Evolutionary conservation across 495 filamentous ascomycete species (phyloP), one percentile per base, ranked within the genome.

Genomic region (Physcia stellaris): DNA sequence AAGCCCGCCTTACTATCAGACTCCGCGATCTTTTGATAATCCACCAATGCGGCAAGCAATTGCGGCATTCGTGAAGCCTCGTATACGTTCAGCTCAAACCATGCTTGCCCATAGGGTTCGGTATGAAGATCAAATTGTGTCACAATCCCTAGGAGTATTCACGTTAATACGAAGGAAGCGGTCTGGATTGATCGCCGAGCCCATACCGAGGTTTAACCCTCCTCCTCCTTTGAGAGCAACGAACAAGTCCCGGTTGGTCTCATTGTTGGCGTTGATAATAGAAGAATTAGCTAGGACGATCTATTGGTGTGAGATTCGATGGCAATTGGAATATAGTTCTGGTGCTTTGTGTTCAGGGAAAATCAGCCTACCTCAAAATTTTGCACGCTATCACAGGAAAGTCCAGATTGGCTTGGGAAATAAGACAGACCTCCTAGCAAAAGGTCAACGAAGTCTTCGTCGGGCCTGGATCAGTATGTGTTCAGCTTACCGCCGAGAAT

Each of bases 71-170:
- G 37, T 5, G 21, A 17, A 16, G 29, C 11, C 16, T 35, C 29
- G 23, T 40, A 45, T 10, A 16, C 16, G 12, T 22, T 13, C 20
- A 45, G 30, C 13, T 35, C 29, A 24, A 33, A 45, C 29, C 30
- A 45, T 20, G 18, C 17, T 4, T 28, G 13, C 9, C 9, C 9
- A 2, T 39, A 27, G 18, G 61, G 58, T 29, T 71, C 64, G 0
- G 71, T 71, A 30, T 63, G 44, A 26, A 77, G 43, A 18, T 63
- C 62, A 46, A 75, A 71, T n/a, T 58, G 47, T 3, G 75, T 76
- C n/a, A 77, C 68, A 40, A 82, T 66, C 9, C 73, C 73, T 37
- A 28, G 3, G 7, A 22, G 0, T 0, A 13, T 13, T 42, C 32
- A n/a, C n/a, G n/a, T n/a, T n/a, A n/a, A 30, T 17, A 18, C 13